Percentiles rank a stretch among this genome's conserved stretches.
Conservation (phyloP, 2,329 filamentous ascomycete species). For the Bisporella sp. region DNA sequence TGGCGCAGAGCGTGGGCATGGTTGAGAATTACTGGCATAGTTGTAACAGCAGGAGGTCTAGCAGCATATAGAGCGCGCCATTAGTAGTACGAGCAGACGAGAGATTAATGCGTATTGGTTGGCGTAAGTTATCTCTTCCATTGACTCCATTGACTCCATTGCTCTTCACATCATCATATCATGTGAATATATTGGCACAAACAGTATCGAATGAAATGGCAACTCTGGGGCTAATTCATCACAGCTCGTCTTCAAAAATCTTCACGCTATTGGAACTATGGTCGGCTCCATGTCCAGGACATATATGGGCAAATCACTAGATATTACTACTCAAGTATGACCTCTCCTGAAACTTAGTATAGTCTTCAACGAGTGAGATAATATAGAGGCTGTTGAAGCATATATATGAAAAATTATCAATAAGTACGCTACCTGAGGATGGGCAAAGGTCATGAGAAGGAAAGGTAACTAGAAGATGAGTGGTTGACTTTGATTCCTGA, state of each 20-base stretch:
- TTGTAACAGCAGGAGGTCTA: slow-evolving; percentile 6
- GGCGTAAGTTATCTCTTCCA: neutral
- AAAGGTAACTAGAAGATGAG: neutral
- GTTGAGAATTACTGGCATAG: slow-evolving; percentile 47
- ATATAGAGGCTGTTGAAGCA: neutral
- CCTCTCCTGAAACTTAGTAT: too few relatives aligned
- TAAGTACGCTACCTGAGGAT: neutral
- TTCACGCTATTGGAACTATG: neutral
- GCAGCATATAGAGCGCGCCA: slow-evolving; percentile 5
- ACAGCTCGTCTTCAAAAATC: neutral
- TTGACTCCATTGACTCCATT: neutral
- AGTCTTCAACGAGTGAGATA: too few relatives aligned
- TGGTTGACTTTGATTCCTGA: neutral
- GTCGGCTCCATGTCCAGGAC: neutral
- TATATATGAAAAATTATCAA: neutral
- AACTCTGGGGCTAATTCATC: neutral
- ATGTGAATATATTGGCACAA: too few relatives aligned
- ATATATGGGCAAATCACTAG: neutral
- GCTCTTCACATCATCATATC: neutral
- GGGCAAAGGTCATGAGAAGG: neutral
- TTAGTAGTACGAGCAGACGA: slow-evolving; percentile 4
- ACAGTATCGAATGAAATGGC: neutral
- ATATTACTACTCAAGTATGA: neutral
- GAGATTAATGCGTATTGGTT: slow-evolving; percentile 9
- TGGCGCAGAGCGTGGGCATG: slow-evolving; percentile 63